Percentiles rank a stretch among this genome's conserved stretches.
Conservation (phyloP, 2,329 filamentous ascomycete genomes). For the Hyphodiscus sp. region DNA sequence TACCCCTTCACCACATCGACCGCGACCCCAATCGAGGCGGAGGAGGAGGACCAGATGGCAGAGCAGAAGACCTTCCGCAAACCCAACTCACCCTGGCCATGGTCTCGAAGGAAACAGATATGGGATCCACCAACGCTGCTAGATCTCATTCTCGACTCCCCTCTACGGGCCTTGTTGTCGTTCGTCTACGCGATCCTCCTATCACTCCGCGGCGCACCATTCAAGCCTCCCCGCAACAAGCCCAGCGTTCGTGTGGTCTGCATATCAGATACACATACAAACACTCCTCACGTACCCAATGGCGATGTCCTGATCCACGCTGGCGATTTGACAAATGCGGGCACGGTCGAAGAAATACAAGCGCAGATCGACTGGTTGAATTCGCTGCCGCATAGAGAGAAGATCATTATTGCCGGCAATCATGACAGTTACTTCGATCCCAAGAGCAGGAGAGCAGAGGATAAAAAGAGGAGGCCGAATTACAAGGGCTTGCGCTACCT, state of each 20-base stretch:
- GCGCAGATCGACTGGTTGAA: constrained; percentile 78
- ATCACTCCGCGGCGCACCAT: constrained; percentile 60
- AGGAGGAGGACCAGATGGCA: background rate
- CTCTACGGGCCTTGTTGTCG: constrained; percentile 56
- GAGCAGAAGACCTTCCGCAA: background rate
- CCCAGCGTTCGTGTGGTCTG: constrained; percentile 70
- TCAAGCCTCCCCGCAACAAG: constrained; percentile 47
- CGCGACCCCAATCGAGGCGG: background rate
- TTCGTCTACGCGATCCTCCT: constrained; percentile 59
- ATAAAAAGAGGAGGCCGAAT: constrained; percentile 51
- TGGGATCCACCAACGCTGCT: constrained; percentile 38
- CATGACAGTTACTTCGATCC: constrained; percentile 83
- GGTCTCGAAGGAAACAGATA: constrained; percentile 23
- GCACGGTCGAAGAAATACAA: constrained; percentile 69
- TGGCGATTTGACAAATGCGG: constrained; percentile 73
- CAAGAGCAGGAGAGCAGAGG: constrained; percentile 49
- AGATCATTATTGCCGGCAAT: constrained; percentile 80
- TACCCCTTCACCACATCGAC: background rate
- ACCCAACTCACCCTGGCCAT: constrained; percentile 21
- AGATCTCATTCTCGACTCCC: constrained; percentile 61
- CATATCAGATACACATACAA: constrained; percentile 82
- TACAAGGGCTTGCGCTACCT: constrained; percentile 70
- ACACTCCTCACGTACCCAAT: constrained; percentile 55
- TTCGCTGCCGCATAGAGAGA: constrained; percentile 66
- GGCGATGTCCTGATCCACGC: constrained; percentile 88